Percentiles rank a stretch among this genome's conserved stretches.
Conservation (phyloP, 108 stramenopile species). For the Aurantiochytrium sp. region DNA sequence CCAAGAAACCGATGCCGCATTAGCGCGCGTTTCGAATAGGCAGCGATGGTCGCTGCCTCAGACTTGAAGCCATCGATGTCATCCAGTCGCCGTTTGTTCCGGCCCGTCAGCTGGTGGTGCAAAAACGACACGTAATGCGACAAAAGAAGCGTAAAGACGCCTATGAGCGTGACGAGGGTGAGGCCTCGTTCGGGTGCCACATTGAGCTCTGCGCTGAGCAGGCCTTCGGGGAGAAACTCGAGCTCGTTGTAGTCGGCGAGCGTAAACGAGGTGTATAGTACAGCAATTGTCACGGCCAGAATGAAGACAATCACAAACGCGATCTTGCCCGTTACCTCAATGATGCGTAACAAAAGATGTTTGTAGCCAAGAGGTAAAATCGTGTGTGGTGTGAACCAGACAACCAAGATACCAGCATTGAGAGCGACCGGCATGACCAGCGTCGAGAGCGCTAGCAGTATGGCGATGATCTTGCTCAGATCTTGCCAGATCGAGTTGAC, state of each 20-base stretch:
- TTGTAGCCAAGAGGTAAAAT: neutral
- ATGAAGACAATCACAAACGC: neutral
- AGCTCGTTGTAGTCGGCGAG: neutral
- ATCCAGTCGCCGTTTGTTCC: neutral
- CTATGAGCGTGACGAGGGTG: neutral
- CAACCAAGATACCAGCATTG: neutral
- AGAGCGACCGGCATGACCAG: neutral
- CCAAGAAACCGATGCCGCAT: neutral
- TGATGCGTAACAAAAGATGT: neutral
- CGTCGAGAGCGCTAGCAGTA: neutral
- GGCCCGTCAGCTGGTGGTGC: neutral
- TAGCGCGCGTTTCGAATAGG: neutral
- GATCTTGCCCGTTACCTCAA: neutral
- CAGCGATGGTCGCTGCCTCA: neutral
- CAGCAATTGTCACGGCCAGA: neutral
- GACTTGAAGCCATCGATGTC: neutral
- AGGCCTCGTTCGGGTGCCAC: neutral
- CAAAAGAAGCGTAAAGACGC: neutral
- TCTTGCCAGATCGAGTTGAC: neutral
- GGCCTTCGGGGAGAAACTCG: neutral
- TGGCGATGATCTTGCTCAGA: neutral
- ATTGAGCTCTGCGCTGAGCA: neutral
- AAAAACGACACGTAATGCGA: neutral
- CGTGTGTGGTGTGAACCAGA: neutral
- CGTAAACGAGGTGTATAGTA: neutral